These are phyloP conservation scores for Aphanomyces euteiches DNA, from an alignment of 352 stramenopile species.

Conservation along the genomic window DNA sequence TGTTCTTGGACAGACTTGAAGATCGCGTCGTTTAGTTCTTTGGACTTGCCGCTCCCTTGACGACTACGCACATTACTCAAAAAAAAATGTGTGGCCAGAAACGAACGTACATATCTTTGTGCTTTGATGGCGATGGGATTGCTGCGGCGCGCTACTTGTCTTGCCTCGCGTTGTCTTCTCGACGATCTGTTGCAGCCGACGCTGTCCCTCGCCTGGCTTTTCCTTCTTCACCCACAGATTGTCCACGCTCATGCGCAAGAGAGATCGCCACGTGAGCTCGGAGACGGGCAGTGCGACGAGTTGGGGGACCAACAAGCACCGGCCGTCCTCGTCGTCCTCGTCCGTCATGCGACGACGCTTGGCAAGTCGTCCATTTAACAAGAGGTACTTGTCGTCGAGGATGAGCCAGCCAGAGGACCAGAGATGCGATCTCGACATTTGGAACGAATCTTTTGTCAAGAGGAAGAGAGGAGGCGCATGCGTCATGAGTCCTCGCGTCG, in stretches of 20 bases:
- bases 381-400: conserved; percentile 16
- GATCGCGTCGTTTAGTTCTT: no score
- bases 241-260: neutral
- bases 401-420: conserved; percentile 22
- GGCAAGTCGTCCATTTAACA: conserved; percentile 10
- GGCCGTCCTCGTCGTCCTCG: neutral
- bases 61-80: no score
- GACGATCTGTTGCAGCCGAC: neutral
- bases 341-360: no score
- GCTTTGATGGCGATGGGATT: neutral
- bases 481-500: conserved; percentile 1
- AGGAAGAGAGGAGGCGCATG: neutral
- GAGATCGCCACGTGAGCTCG: neutral
- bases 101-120: neutral
- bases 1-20: no score
- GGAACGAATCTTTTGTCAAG: neutral
- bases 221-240: neutral
- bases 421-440: neutral
- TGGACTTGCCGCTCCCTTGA: no score
- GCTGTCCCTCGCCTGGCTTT: neutral
- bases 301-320: neutral
- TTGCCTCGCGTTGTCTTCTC: neutral
- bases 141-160: neutral
- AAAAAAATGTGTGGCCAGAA: no score
- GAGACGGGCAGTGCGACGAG: neutral